Evolutionary conservation across 352 stramenopile species (phyloP).

Genomic region (Blastocystis sp.): DNA sequence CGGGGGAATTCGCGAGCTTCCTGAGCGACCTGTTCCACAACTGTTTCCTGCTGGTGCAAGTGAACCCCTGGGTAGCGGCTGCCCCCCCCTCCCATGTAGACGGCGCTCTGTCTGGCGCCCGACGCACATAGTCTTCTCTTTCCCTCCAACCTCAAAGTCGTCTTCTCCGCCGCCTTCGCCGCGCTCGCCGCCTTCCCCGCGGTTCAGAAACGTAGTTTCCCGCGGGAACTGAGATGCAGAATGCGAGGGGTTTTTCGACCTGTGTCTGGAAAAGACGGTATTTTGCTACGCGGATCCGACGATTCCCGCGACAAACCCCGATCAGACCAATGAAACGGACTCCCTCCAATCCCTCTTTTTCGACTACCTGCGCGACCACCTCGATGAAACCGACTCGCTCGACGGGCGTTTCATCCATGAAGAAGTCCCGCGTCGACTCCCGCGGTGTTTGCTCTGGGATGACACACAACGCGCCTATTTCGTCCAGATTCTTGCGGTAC

Average conservation of each 20-base stretch:
- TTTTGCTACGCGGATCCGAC: slow-evolving; percentile 46
- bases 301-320: neutral
- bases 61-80: neutral
- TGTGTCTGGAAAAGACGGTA: slow-evolving; percentile 1
- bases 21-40: neutral
- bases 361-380: neutral
- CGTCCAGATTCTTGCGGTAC: slow-evolving; percentile 10
- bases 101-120: neutral
- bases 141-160: neutral
- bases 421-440: neutral
- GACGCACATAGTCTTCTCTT: slow-evolving; percentile 1
- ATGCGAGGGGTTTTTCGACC: neutral
- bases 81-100: neutral
- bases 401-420: neutral
- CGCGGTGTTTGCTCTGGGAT: neutral
- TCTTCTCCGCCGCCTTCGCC: neutral
- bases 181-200: neutral
- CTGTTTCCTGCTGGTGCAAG: neutral
- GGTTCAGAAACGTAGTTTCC: neutral
- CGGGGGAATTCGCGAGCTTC: neutral
- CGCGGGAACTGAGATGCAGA: neutral
- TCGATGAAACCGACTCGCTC: slow-evolving; percentile 22
- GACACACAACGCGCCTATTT: slow-evolving; percentile 35
- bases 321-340: neutral
- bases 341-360: slow-evolving; percentile 32